phyloP scores from a whole-genome alignment of 371 early-diverging fungal genomes.

The Circinella minor region DNA sequence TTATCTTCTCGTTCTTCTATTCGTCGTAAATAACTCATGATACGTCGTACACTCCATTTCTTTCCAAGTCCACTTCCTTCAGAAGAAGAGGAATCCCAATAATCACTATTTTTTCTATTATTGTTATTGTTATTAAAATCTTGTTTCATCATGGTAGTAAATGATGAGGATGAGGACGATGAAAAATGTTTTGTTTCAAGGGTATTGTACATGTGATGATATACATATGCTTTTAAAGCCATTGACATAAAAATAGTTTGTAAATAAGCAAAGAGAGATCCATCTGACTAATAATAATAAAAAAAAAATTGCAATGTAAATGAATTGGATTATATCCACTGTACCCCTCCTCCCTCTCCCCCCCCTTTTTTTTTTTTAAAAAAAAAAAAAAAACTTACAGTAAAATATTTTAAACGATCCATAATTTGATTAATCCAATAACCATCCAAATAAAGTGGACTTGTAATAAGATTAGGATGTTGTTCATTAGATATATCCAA shows the following conservation, averaged over 20 bases:
- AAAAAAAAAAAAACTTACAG: constrained; percentile 31
- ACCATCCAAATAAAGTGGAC: constrained; percentile 51
- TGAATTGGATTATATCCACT: too few relatives aligned
- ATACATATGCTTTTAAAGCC: constrained; percentile 43
- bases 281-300: constrained; percentile 20
- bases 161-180: not conserved
- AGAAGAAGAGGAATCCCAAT: constrained; percentile 17
- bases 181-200: constrained; percentile 5
- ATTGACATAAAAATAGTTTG: constrained; percentile 47
- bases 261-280: constrained; percentile 40
- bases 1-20: constrained; percentile 30
- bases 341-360: too few relatives aligned
- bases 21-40: constrained; percentile 47
- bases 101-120: not conserved
- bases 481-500: constrained; percentile 27
- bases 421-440: constrained; percentile 49
- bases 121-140: not conserved
- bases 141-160: not conserved
- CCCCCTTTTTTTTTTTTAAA: too few relatives aligned
- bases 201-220: constrained; percentile 37
- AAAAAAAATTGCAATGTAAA: not conserved
- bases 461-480: constrained; percentile 36
- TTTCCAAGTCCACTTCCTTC: constrained; percentile 16
- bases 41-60: constrained; percentile 45
- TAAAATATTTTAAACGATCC: constrained; percentile 27